Conservation (phyloP, 345 rosid genomes). For the Euphorbia lathyris region DNA sequence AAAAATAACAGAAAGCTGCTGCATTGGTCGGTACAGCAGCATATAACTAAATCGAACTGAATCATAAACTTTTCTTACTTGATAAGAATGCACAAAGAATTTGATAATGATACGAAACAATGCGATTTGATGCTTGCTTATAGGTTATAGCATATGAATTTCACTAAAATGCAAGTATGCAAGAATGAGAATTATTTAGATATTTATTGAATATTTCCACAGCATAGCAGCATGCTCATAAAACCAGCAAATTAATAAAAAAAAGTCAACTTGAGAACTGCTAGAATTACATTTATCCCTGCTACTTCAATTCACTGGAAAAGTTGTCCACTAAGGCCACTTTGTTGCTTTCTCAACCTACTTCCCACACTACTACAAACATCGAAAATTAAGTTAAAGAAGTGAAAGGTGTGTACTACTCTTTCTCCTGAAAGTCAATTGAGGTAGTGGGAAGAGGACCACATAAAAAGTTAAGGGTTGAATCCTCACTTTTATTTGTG, state of each 20-base stretch:
- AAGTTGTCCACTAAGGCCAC: neutral
- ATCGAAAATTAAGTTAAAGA: neutral
- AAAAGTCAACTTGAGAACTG: too few relatives aligned
- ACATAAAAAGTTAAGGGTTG: neutral
- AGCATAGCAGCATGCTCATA: neutral
- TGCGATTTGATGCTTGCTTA: neutral
- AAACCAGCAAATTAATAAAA: neutral
- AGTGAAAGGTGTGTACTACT: neutral
- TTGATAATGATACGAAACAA: neutral
- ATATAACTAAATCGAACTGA: neutral
- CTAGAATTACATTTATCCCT: neutral
- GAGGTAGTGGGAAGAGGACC: neutral
- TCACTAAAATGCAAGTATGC: neutral
- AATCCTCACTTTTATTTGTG: neutral
- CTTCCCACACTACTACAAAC: neutral
- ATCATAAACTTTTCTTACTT: neutral
- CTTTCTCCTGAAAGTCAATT: neutral
- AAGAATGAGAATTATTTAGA: neutral
- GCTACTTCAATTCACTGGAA: neutral
- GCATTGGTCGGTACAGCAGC: neutral
- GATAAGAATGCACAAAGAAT: neutral
- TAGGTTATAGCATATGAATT: neutral
- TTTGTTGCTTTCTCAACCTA: neutral
- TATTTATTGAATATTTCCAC: neutral
- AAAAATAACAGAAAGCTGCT: slow-evolving; percentile 6